Evolutionary conservation across 805 yeast genomes (phyloP), one percentile per base, ranked within the genome.

Genomic region (Brettanomyces anomalus): DNA sequence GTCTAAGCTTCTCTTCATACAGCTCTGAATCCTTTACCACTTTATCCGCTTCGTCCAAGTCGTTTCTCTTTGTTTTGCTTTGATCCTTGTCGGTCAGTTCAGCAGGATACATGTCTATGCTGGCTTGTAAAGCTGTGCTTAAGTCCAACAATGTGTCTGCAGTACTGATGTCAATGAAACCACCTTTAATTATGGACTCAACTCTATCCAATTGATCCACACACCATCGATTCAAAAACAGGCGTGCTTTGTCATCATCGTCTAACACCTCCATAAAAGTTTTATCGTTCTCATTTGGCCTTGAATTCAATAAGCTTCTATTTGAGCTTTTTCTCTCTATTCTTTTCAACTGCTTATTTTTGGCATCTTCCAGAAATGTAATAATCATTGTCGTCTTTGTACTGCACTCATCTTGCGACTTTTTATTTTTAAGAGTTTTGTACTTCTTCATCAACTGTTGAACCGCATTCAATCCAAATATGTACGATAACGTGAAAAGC

Each of bases 291-390:
- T 66, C 76, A 36, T 74, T 93, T 59, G 79, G 77, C 46, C 93
- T 72, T 14, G 74, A 68, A 61, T 85, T 93, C 13, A 97, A 97
- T 97, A 93, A 93, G 38, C 90, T 80, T 65, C 94, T 87, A 66
- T 93, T 93, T 66, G 93, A 97, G 43, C 79, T 70, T 87, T 90
- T 81, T 39, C 97, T 93, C 8, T 86, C 70, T 68, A 94, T 84
- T 67, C 97, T 84, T 53, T 26, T 32, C 15, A n/a, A 32, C n/a
- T 32, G 34, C 13, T 32, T 32, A 8, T 32, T 32, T 14, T 16
- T 16, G 34, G 15, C 34, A 32, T 32, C 34, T 2, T 32, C 34
- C n/a, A 32, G 13, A 7, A 24, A 24, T 7, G 42, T 17, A 10
- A 51, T 42, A 13, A 48, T 24, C 10, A 31, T 31, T 18, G 33